Evolutionary conservation across 441 rosid genomes (phyloP).

Genomic region (Croton laevigatus): DNA sequence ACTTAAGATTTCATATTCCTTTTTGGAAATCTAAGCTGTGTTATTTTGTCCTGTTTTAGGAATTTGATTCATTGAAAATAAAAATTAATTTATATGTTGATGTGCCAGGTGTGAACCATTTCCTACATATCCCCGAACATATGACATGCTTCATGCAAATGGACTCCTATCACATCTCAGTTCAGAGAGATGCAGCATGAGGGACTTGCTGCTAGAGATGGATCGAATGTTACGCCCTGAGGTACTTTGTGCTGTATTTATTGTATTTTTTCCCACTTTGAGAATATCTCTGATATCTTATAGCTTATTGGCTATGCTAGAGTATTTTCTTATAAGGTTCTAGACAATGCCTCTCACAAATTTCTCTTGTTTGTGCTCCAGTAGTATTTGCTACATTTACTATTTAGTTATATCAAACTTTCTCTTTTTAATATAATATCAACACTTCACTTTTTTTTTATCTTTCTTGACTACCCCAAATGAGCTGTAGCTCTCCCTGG

Average conservation of each 20-base stretch:
- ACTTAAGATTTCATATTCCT: not conserved
- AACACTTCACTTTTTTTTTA: not conserved
- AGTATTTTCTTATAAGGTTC: constrained; percentile 4
- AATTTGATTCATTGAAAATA: not conserved
- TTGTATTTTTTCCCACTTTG: not conserved
- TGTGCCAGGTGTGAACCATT: constrained; percentile 87
- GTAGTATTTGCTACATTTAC: not conserved
- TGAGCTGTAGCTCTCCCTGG: not conserved
- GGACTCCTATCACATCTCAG: constrained; percentile 75
- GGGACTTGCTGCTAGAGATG: constrained; percentile 86
- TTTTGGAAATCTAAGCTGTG: not conserved
- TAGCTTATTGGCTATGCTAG: constrained; percentile 7
- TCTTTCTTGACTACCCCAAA: not conserved
- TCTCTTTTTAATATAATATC: not conserved
- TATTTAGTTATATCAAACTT: not conserved
- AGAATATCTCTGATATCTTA: not conserved
- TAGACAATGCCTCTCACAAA: not conserved
- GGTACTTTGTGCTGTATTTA: constrained; percentile 38
- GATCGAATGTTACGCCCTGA: constrained; percentile 94
- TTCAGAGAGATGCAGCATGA: constrained; percentile 62
- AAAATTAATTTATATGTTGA: constrained; percentile 15
- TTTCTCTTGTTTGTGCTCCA: not conserved
- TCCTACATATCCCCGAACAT: constrained; percentile 96
- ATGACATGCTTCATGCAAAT: constrained; percentile 93
- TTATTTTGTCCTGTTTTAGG: not conserved